These are phyloP conservation scores for Termitomyces bulborhizus DNA, from an alignment of 768 basidiomycete species.

Conservation along the genomic window DNA sequence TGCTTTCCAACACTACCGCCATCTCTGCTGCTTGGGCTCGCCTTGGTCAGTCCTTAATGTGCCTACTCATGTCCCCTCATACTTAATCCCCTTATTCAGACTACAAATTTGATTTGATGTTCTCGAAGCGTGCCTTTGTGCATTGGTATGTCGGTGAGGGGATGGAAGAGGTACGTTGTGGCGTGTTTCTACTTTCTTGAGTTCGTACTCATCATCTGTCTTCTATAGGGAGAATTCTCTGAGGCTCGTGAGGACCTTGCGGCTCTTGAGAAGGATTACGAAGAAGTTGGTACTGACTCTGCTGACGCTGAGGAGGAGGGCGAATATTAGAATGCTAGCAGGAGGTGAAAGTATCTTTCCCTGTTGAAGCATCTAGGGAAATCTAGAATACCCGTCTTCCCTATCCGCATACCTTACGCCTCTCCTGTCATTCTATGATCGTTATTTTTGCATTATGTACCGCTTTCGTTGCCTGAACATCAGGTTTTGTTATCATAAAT, in stretches of 20 bases:
- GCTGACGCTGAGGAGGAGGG: constrained; percentile 64
- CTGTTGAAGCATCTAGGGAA: constrained; percentile 10
- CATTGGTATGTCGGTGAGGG: constrained; percentile 98
- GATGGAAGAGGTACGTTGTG: constrained; percentile 82
- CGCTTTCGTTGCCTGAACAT: constrained; percentile 4
- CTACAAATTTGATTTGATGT: constrained; percentile 98
- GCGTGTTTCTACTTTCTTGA: neutral
- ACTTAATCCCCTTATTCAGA: constrained; percentile 37
- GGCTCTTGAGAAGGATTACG: constrained; percentile 93
- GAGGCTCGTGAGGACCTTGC: constrained; percentile 98
- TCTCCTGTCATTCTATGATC: constrained; percentile 6
- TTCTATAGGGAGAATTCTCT: constrained; percentile 83
- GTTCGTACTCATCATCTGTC: neutral
- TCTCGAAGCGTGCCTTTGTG: constrained; percentile 90
- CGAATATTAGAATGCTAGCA: constrained; percentile 40
- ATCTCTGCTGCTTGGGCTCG: constrained; percentile 95
- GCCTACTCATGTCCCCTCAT: neutral
- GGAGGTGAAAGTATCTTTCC: constrained; percentile 7
- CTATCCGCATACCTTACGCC: constrained; percentile 12
- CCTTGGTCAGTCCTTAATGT: constrained; percentile 39
- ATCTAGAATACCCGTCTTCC: constrained; percentile 15
- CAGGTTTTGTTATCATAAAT: constrained; percentile 9
- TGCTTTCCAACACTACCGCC: constrained; percentile 93
- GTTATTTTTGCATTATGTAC: constrained; percentile 11
- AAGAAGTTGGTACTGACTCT: constrained; percentile 81